Conservation (phyloP, 1,284 basidiomycete genomes). For the Psilocybe mexicana region DNA sequence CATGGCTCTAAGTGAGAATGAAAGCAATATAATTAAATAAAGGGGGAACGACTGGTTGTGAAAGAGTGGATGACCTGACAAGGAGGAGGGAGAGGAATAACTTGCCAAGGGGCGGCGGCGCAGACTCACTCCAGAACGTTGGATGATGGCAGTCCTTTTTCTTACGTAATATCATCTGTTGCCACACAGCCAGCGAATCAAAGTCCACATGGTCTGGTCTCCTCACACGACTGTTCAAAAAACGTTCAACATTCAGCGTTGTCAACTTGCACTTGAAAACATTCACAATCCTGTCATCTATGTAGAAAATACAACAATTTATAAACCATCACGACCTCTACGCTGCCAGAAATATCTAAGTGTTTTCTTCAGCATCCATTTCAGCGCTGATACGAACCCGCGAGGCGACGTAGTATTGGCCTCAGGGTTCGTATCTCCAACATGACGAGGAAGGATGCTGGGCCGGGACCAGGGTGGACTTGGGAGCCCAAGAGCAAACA, state of each 20-base stretch:
- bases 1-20: constrained; percentile 9
- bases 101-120: background rate
- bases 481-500: constrained; percentile 9
- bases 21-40: background rate
- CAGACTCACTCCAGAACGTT: background rate
- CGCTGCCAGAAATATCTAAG: constrained; percentile 15
- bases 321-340: background rate
- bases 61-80: background rate
- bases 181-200: background rate
- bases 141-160: background rate
- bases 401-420: background rate
- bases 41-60: constrained; percentile 10
- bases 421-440: background rate
- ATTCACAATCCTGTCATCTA: background rate
- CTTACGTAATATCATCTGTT: background rate
- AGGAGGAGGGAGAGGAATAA: background rate
- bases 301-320: background rate
- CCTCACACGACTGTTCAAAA: background rate
- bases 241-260: too few species aligned
- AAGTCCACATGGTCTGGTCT: background rate
- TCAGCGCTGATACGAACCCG: constrained; percentile 14
- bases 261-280: too few species aligned
- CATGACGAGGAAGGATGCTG: background rate
- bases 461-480: constrained; percentile 8
- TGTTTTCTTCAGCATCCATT: constrained; percentile 14